Base-by-base conservation (phyloP, 129 eudicot genomes). In the Lonicera japonica region DNA sequence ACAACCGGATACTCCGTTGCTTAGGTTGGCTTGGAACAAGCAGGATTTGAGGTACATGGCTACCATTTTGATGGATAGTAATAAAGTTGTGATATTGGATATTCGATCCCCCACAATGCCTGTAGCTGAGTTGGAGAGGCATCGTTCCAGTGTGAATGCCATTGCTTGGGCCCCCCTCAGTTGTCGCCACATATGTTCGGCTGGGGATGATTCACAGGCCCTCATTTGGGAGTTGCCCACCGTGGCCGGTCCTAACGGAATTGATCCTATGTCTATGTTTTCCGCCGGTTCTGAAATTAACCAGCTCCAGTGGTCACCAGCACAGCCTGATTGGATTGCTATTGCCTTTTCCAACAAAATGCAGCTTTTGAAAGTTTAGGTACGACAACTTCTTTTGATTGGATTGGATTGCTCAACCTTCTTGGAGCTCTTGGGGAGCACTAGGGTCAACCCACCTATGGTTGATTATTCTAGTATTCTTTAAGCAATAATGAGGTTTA, bases 11-110 rank as follows among this genome's bases (percentile, higher is more conserved):
- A 70, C 77, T 38, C 77, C 84, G 0, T 22, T 79, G 45, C 59
- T 79, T 21, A 74, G 84, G 53, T 36, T 79, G 59, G 80, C 80
- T 25, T 79, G 84, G 84, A 79, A 79, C 36, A 79, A 79, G 60
- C 77, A 70, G 60, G 84, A 79, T 70, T 65, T 79, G 74, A 79
- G 84, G 77, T 79, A 79, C 61, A 79, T 79, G 79, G 84, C 84
- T 1, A 74, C 84, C 0, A 60, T 69, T 17, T 54, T 74, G 70
- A 79, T 79, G 84, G 84, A 79, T 48, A 73, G 79, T 57, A 74
- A 74, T 41, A 79, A 79, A 61, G 70, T 79, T 21, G 80, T 79
- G 54, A 66, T 79, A 17, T 60, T 79, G 70, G 84, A 79, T 61
- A 79, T 79, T 65, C 47, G 84, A 48, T 64, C 77, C 1, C 79